Conservation (phyloP, 106 monocot species). For the Dioscorea zingiberensis region DNA sequence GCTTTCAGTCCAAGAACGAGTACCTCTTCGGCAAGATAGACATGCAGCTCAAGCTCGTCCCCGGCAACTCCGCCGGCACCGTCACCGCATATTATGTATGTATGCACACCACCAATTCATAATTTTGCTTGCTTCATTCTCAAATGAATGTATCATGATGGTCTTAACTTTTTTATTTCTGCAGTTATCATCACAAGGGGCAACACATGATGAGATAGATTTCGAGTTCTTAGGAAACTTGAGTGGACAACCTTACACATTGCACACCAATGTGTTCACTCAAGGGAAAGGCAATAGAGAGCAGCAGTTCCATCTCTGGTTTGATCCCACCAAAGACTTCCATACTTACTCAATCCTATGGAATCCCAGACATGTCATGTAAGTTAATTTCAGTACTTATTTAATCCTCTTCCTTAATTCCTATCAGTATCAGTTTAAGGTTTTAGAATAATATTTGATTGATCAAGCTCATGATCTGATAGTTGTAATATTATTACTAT, state of each 20-base stretch:
- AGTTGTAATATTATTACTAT: no score
- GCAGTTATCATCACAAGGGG: slow-evolving; percentile 7
- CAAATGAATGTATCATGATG: no score
- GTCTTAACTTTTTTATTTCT: no score
- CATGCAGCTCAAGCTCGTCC: slow-evolving; percentile 15
- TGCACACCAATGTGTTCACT: slow-evolving; percentile 13
- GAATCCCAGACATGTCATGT: slow-evolving; percentile 14
- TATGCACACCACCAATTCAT: no score
- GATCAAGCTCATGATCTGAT: no score
- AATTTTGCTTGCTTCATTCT: no score
- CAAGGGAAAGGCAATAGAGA: slow-evolving; percentile 15
- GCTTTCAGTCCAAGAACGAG: slow-evolving; percentile 14
- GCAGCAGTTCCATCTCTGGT: slow-evolving; percentile 19
- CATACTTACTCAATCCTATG: slow-evolving; percentile 8
- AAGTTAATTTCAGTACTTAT: background rate
- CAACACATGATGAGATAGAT: slow-evolving; percentile 15
- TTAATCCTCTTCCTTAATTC: no score
- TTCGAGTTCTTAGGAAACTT: slow-evolving; percentile 14
- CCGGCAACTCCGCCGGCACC: slow-evolving; percentile 16
- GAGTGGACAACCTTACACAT: slow-evolving; percentile 6
- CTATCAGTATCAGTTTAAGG: no score
- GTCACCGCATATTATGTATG: slow-evolving; percentile 16
- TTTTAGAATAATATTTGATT: no score
- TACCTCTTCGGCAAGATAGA: slow-evolving; percentile 15
- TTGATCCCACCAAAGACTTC: slow-evolving; percentile 16